phyloP scores from a whole-genome alignment of 208 protist species.

The Leptomonas pyrrhocoris region DNA sequence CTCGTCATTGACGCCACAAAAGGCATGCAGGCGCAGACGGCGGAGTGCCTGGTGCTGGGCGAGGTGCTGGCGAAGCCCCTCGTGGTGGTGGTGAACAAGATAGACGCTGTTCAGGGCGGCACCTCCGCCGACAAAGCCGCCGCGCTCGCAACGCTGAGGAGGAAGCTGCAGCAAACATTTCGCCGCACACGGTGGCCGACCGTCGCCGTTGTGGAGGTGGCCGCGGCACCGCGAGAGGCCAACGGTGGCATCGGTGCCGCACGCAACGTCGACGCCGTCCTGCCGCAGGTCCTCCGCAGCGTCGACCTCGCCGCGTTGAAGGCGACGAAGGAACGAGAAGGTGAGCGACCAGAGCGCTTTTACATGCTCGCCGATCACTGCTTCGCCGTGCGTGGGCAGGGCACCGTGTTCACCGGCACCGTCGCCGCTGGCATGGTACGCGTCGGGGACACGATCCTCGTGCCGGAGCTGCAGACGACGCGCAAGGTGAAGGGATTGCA shows the following conservation, averaged over 20 bases:
- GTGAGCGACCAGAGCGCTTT: constrained; percentile 50
- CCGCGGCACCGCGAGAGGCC: constrained; percentile 54
- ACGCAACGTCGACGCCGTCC: constrained; percentile 40
- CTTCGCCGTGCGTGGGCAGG: constrained; percentile 97
- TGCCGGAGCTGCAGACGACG: constrained; percentile 82
- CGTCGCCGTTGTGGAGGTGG: constrained; percentile 69
- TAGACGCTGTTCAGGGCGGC: constrained; percentile 81
- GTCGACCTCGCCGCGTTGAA: constrained; percentile 38
- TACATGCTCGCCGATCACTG: constrained; percentile 98
- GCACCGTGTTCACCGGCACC: constrained; percentile 97
- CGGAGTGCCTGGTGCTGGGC: constrained; percentile 93
- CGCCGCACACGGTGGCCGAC: constrained; percentile 74
- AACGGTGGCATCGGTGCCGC: constrained; percentile 15
- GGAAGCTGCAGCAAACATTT: constrained; percentile 61
- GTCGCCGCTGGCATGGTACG: constrained; percentile 82
- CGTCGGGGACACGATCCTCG: constrained; percentile 86
- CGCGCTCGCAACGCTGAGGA: constrained; percentile 53
- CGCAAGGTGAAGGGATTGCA: constrained; percentile 95
- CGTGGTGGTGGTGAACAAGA: constrained; percentile 97
- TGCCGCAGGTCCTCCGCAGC: constrained; percentile 41
- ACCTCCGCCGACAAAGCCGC: constrained; percentile 29
- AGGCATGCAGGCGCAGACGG: constrained; percentile 98
- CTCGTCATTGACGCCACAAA: constrained; percentile 97
- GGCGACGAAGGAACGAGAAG: constrained; percentile 19
- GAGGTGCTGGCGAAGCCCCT: constrained; percentile 83